Conservation (phyloP, 2,329 filamentous ascomycete genomes). For the Hypomyces rosellus region DNA sequence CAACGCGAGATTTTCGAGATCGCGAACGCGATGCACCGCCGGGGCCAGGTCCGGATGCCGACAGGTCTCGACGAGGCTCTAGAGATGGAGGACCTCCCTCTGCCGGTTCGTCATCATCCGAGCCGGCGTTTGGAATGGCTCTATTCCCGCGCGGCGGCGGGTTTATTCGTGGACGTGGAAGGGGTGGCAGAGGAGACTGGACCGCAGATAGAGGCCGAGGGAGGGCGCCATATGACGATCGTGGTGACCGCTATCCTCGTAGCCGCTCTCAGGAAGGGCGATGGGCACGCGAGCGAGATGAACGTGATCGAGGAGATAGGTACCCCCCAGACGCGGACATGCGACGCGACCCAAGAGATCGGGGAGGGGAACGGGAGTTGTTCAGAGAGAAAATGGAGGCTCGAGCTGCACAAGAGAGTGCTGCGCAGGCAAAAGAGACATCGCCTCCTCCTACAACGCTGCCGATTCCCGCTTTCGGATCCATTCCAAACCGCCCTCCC, state of each 20-base stretch:
- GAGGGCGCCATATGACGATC: conserved; percentile 54
- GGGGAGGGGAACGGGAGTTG: conserved; percentile 35
- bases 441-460: conserved; percentile 53
- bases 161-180: conserved; percentile 48
- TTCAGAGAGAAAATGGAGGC: conserved; percentile 45
- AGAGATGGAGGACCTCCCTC: conserved; percentile 65
- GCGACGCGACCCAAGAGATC: conserved; percentile 40
- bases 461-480: conserved; percentile 52
- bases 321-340: conserved; percentile 32
- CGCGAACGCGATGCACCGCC: conserved; percentile 50
- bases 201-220: conserved; percentile 45
- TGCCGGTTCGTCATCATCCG: conserved; percentile 64
- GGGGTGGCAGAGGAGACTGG: conserved; percentile 39
- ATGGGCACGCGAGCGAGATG: conserved; percentile 50
- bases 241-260: conserved; percentile 54
- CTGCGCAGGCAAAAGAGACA: conserved; percentile 42
- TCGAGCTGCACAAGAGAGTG: conserved; percentile 44
- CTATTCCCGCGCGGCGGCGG: conserved; percentile 51
- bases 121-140: conserved; percentile 51
- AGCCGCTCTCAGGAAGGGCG: conserved; percentile 61
- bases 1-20: conserved; percentile 61
- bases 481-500: conserved; percentile 42
- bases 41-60: conserved; percentile 51
- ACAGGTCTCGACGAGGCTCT: conserved; percentile 61
- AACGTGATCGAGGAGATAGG: conserved; percentile 43